Conservation (phyloP, 179 eudicot genomes). For the Beta macrorhiza region DNA sequence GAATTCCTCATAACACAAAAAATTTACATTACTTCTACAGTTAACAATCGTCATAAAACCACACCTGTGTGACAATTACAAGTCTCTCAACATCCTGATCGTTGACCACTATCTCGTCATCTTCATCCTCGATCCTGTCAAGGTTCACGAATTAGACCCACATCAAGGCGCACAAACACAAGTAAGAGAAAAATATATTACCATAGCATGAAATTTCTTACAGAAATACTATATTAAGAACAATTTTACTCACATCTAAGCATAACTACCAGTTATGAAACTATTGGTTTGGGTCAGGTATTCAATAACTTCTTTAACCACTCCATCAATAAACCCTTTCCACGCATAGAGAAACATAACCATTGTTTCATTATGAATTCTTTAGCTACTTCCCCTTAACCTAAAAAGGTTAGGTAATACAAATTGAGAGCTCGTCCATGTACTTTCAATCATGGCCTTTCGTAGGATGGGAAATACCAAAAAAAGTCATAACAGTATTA, state of each 20-base stretch:
- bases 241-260: background rate
- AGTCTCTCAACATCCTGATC: conserved; percentile 89
- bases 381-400: no score
- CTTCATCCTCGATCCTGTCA: conserved; percentile 76
- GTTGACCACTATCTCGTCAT: conserved; percentile 56
- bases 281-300: background rate
- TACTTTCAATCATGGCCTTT: no score
- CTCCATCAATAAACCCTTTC: no score
- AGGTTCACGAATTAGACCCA: conserved; percentile 6
- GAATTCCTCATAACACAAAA: no score
- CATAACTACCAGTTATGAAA: background rate
- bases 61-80: conserved; percentile 90
- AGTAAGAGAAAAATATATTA: conserved; percentile 5
- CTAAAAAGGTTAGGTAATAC: no score
- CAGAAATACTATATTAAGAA: background rate
- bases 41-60: conserved; percentile 10
- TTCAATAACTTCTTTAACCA: no score
- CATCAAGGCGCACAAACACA: conserved; percentile 15
- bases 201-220: background rate
- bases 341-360: no score
- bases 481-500: no score
- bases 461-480: no score
- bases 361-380: no score
- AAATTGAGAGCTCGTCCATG: no score
- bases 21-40: background rate